Evolutionary conservation across 805 yeast species (phyloP).

Genomic region (Candida silvicultrix): DNA sequence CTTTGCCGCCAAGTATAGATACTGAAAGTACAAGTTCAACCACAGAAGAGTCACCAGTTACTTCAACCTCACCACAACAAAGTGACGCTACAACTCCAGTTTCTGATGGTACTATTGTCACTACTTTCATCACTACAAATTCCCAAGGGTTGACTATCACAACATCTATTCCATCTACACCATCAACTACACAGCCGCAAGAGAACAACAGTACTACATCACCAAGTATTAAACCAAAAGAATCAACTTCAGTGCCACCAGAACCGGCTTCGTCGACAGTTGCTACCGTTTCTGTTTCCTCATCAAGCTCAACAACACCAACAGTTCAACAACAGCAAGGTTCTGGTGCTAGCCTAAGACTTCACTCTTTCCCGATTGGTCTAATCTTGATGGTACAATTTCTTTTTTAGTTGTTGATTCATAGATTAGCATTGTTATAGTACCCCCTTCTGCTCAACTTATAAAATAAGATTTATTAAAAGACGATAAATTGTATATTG

Average conservation of each 20-base stretch:
- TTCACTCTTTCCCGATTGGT: not conserved
- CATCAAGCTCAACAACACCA: not conserved
- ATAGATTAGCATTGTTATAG: no score
- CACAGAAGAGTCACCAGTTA: no score
- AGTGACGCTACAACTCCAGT: no score
- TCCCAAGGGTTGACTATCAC: not conserved
- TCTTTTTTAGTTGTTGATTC: not conserved
- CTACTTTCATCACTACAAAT: conserved; percentile 1
- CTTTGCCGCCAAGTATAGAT: no score
- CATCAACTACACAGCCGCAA: not conserved
- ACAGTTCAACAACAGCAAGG: not conserved
- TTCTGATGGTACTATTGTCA: not conserved
- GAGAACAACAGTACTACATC: no score
- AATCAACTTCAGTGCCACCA: not conserved
- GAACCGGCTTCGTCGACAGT: not conserved
- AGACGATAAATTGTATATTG: no score
- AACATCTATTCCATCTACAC: not conserved
- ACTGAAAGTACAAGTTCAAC: no score
- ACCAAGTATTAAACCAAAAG: not conserved
- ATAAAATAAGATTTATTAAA: no score
- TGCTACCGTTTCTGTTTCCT: not conserved
- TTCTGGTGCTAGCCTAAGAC: not conserved
- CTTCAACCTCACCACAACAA: no score
- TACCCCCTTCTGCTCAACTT: no score
- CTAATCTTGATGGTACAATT: not conserved